Conservation (phyloP, 805 yeast species). For the Barnettozyma wickerhamii region DNA sequence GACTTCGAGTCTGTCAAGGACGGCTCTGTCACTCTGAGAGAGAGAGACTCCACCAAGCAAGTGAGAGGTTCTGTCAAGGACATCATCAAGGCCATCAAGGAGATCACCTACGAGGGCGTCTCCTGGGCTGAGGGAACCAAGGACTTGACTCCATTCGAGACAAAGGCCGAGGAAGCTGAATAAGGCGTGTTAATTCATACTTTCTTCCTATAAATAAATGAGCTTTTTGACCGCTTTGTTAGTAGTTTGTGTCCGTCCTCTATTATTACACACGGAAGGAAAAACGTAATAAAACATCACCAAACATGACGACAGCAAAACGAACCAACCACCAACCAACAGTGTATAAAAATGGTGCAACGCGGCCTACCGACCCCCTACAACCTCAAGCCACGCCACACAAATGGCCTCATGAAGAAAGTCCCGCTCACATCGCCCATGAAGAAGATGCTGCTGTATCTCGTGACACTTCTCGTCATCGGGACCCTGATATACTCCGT, state of each 20-base stretch:
- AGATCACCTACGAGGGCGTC: slow-evolving; percentile 67
- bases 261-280: too few relatives aligned
- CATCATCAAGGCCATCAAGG: slow-evolving; percentile 67
- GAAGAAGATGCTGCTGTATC: slow-evolving; percentile 40
- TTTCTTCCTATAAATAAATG: neutral
- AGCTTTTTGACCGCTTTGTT: too few relatives aligned
- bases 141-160: slow-evolving; percentile 65
- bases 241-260: too few relatives aligned
- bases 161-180: slow-evolving; percentile 46
- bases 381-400: slow-evolving; percentile 27
- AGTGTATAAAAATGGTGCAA: slow-evolving; percentile 27
- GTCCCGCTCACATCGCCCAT: slow-evolving; percentile 39
- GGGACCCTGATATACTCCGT: slow-evolving; percentile 29
- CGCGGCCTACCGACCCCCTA: slow-evolving; percentile 43
- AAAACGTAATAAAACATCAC: neutral
- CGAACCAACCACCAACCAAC: slow-evolving; percentile 27
- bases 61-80: slow-evolving; percentile 86
- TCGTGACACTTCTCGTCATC: slow-evolving; percentile 29
- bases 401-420: slow-evolving; percentile 7
- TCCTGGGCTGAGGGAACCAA: slow-evolving; percentile 87
- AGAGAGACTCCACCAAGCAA: slow-evolving; percentile 94
- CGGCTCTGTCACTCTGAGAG: slow-evolving; percentile 88
- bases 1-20: slow-evolving; percentile 92
- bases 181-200: slow-evolving; percentile 7
- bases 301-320: neutral